Conservation (phyloP, 805 yeast genomes). For the Brettanomyces custersianus region DNA sequence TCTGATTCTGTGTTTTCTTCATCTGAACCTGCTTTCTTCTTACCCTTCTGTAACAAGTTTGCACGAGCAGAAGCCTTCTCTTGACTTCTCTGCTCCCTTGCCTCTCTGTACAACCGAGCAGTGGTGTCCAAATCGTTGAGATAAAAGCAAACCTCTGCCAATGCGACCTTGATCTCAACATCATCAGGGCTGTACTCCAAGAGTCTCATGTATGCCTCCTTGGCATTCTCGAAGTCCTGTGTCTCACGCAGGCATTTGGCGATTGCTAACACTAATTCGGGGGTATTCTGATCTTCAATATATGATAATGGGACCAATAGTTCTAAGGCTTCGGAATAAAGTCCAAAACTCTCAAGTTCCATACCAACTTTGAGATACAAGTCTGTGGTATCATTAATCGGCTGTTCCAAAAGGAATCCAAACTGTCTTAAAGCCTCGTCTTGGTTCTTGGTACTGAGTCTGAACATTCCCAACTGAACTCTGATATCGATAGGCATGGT, state of each 20-base stretch:
- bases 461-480: conserved; percentile 64
- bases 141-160: conserved; percentile 76
- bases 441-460: conserved; percentile 49
- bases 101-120: conserved; percentile 43
- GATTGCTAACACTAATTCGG: conserved; percentile 47
- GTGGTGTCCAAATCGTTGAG: conserved; percentile 54
- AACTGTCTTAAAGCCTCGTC: conserved; percentile 73
- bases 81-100: conserved; percentile 31
- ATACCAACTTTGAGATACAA: conserved; percentile 69
- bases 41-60: conserved; percentile 15
- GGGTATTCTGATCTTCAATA: conserved; percentile 41
- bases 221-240: conserved; percentile 61
- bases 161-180: conserved; percentile 62
- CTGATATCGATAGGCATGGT: conserved; percentile 81
- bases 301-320: conserved; percentile 51
- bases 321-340: conserved; percentile 67
- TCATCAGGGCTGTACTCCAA: conserved; percentile 51
- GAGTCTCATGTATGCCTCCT: conserved; percentile 45
- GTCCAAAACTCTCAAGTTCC: conserved; percentile 58
- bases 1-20: neutral
- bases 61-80: conserved; percentile 22
- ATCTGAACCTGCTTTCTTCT: conserved; percentile 3
- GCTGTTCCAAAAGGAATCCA: conserved; percentile 43
- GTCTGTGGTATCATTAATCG: conserved; percentile 56
- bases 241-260: conserved; percentile 74